Evolutionary conservation across 345 rosid species (phyloP).

Genomic region (Cochlearia excelsa): DNA sequence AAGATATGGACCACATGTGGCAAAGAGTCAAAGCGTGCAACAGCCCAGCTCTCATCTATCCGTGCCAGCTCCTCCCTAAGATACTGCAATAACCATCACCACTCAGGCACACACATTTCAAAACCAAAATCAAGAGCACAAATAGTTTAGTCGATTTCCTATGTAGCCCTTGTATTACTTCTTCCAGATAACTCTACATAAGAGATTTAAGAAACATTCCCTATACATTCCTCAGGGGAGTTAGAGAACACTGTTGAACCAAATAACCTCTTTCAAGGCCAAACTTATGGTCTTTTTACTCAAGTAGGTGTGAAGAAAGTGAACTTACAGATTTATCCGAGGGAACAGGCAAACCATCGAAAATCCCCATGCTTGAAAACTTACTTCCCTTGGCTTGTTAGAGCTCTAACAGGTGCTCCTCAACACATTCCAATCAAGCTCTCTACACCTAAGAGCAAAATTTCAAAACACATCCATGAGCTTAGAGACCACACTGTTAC

Average conservation of each 20-base stretch:
- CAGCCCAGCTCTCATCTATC: conserved; percentile 90
- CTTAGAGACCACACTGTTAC: conserved; percentile 5
- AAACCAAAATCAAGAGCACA: conserved; percentile 15
- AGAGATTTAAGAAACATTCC: background rate
- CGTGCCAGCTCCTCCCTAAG: conserved; percentile 76
- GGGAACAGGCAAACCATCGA: conserved; percentile 89
- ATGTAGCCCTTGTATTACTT: conserved; percentile 3
- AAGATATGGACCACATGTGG: conserved; percentile 94
- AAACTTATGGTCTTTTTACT: background rate
- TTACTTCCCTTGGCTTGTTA: conserved; percentile 27
- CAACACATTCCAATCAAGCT: conserved; percentile 32
- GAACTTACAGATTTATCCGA: conserved; percentile 71
- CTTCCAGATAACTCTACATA: conserved; percentile 8
- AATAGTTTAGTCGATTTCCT: conserved; percentile 13
- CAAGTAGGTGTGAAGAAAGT: conserved; percentile 12
- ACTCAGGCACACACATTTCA: conserved; percentile 25
- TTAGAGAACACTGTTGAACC: background rate
- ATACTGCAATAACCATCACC: conserved; percentile 52
- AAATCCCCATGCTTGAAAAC: conserved; percentile 62
- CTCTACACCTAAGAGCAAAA: conserved; percentile 24
- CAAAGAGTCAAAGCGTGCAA: conserved; percentile 92
- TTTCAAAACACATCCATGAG: conserved; percentile 17
- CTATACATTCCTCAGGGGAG: background rate
- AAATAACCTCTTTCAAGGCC: conserved; percentile 2
- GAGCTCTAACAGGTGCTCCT: conserved; percentile 22